Conservation (phyloP, 805 yeast genomes). For the Nakazawaea siamensis region DNA sequence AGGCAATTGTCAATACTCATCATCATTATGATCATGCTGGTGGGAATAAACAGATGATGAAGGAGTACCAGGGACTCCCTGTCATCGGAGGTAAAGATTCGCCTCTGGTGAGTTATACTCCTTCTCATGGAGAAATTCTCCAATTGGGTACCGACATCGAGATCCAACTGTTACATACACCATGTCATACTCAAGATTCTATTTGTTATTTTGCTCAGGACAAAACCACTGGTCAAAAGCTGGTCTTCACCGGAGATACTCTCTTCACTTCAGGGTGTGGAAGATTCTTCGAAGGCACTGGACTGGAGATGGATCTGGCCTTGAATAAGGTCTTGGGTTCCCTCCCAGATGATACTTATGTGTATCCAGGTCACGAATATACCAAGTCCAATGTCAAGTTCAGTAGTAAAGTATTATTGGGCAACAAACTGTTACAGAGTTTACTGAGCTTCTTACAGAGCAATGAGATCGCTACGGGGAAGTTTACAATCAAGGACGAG, state of each 20-base stretch:
- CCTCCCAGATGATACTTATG: slow-evolving; percentile 62
- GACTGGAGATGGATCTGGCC: slow-evolving; percentile 69
- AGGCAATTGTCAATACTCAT: slow-evolving; percentile 87
- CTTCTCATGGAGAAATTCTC: slow-evolving; percentile 53
- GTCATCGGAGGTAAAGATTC: slow-evolving; percentile 82
- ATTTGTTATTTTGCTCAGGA: slow-evolving; percentile 80
- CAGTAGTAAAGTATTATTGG: slow-evolving; percentile 53
- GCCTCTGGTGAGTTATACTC: slow-evolving; percentile 64
- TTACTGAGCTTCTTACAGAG: slow-evolving; percentile 42
- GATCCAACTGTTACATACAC: slow-evolving; percentile 83
- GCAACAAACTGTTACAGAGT: slow-evolving; percentile 39
- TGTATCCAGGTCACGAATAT: slow-evolving; percentile 96
- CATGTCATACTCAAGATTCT: slow-evolving; percentile 97
- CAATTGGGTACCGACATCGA: slow-evolving; percentile 56
- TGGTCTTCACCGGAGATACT: slow-evolving; percentile 94
- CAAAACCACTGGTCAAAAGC: slow-evolving; percentile 49
- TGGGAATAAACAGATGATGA: slow-evolving; percentile 44
- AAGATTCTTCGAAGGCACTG: slow-evolving; percentile 88
- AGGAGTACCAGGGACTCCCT: slow-evolving; percentile 39
- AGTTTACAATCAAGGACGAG: slow-evolving; percentile 80
- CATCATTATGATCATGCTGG: slow-evolving; percentile 95
- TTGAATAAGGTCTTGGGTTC: slow-evolving; percentile 49
- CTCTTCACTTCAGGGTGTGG: slow-evolving; percentile 94
- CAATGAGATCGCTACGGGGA: slow-evolving; percentile 78
- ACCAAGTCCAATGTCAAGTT: slow-evolving; percentile 76